A percentile compares a stretch with the other conserved stretches of the same genome.
These are phyloP conservation scores for Fraxinus floribunda DNA, from an alignment of 305 asterid genomes.

Conservation along the genomic window DNA sequence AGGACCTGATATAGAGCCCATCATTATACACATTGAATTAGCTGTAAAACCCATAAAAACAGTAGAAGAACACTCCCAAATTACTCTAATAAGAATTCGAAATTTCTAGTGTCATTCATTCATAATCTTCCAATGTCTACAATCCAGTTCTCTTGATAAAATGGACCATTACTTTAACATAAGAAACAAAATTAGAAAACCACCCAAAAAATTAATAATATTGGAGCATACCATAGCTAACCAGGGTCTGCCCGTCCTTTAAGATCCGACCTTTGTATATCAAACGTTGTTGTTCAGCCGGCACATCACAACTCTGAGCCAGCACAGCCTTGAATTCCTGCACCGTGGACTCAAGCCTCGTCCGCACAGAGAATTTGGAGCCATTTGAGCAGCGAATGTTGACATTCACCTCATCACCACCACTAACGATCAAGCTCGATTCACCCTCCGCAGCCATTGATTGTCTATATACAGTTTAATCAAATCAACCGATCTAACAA, in stretches of 20 bases:
- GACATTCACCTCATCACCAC: neutral
- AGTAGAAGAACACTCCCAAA: neutral
- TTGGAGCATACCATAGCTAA: constrained; percentile 49
- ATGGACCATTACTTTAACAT: neutral
- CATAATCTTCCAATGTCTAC: neutral
- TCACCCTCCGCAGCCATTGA: constrained; percentile 1
- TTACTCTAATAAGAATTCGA: neutral
- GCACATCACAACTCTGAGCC: constrained; percentile 63
- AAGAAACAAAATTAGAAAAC: neutral
- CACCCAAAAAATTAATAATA: neutral
- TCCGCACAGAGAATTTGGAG: constrained; percentile 55
- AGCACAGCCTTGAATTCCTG: constrained; percentile 47
- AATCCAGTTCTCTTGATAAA: neutral
- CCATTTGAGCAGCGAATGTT: constrained; percentile 25
- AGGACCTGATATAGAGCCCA: neutral
- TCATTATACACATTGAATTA: neutral
- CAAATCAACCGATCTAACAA: neutral
- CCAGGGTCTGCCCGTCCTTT: constrained; percentile 73
- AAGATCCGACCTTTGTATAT: constrained; percentile 73
- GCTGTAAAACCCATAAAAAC: neutral
- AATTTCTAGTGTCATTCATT: neutral
- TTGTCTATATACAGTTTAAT: neutral
- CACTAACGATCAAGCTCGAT: neutral
- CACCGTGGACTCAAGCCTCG: constrained; percentile 54
- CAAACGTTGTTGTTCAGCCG: constrained; percentile 67